Base-by-base conservation (phyloP, 148 eudicot genomes). In the Cornus florida region DNA sequence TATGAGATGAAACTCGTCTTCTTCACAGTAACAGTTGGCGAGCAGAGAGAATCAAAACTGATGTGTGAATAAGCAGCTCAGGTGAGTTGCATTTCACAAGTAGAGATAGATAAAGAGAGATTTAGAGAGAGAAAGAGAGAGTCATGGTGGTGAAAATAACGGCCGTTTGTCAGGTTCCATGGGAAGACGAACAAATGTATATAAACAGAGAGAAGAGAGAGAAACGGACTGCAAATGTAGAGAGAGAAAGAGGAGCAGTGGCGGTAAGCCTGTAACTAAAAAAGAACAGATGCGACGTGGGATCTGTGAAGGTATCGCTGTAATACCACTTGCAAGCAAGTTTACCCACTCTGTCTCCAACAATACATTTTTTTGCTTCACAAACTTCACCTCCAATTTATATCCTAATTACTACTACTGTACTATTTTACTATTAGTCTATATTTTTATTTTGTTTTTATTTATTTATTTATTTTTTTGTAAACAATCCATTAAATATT, bases 131-230 rank as follows among this genome's bases (percentile, higher is more conserved):
- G 78, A 38, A 71, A 38, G 71, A 28, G 71, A 66, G 60, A 66
- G 71, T 13, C 10, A 6, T n/a, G 32, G 32, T 3, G n/a, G 31
- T 11, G 50, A 41, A 56, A 24, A 6, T 10, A 13, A 66, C 4
- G 48, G 72, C 48, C 31, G 33, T 67, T 53, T 67, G 59, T 46
- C 14, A 71, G 74, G 74, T 71, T 71, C 74, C 74, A n/a, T 22
- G 60, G 59, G 33, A 43, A 23, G 46, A 59, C 35, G 39, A 74
- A 46, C 19, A n/a, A 17, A 56, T 60, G 35, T 31, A 33, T 57
- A 19, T 19, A 16, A 41, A 53, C 11, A 65, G 53, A 28, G 28
- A 28, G 28, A 28, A 28, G 28, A 28, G 28, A 28, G 28, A 28
- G 28, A 22, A 14, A 75, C 39, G 50, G 56, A 76, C 10, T 41